These are phyloP conservation scores for Auriscalpium vulgare DNA, from an alignment of 768 basidiomycete species.

Conservation along the genomic window DNA sequence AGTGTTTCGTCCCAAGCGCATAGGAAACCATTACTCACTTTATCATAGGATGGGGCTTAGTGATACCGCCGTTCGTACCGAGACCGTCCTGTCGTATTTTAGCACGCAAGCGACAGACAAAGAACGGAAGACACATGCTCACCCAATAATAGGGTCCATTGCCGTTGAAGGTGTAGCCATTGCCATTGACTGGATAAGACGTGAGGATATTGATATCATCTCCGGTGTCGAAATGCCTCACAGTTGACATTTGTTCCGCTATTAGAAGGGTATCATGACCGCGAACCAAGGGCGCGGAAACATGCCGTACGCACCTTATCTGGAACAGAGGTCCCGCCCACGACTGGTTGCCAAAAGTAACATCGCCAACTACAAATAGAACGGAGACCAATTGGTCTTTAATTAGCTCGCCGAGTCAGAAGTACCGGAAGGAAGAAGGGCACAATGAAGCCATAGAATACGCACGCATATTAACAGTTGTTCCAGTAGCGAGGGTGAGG, in stretches of 20 bases:
- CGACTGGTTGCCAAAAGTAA: slow-evolving; percentile 42
- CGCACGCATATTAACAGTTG: slow-evolving; percentile 54
- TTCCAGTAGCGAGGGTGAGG: slow-evolving; percentile 36
- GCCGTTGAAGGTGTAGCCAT: slow-evolving; percentile 33
- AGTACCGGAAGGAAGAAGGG: too few species aligned
- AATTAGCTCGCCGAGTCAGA: too few species aligned
- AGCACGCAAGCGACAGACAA: background rate
- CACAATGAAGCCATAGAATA: background rate
- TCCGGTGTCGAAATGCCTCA: slow-evolving; percentile 20
- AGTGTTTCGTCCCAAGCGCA: too few species aligned
- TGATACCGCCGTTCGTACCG: slow-evolving; percentile 24
- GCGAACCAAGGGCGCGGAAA: background rate
- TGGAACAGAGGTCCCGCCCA: slow-evolving; percentile 51
- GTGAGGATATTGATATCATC: too few species aligned
- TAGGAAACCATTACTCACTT: slow-evolving; percentile 16
- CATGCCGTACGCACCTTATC: slow-evolving; percentile 16
- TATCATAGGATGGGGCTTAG: slow-evolving; percentile 33
- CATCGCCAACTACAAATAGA: slow-evolving; percentile 39
- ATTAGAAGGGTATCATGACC: background rate
- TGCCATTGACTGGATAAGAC: slow-evolving; percentile 28
- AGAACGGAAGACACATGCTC: background rate
- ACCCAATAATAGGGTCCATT: slow-evolving; percentile 39
- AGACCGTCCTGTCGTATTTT: slow-evolving; percentile 19
- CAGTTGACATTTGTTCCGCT: slow-evolving; percentile 45
- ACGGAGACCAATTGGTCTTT: background rate